A percentile compares a stretch with the other conserved stretches of the same genome.
Evolutionary conservation across 331 rosid species (phyloP).

Genomic region (Pyrus hybrid): DNA sequence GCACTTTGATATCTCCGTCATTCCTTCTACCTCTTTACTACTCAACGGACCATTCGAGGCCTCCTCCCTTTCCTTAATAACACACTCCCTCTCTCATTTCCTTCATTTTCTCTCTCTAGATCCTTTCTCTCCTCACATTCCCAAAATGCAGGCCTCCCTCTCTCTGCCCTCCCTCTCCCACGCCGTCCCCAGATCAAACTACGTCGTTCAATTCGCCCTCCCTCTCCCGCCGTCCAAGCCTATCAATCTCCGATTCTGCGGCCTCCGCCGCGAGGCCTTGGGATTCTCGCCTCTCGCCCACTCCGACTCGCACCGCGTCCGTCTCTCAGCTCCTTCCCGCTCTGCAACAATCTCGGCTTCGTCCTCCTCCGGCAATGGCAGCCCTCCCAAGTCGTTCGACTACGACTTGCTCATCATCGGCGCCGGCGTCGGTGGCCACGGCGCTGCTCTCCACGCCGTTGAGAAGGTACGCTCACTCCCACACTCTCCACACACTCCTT

Average conservation of each 20-base stretch:
- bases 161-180: slow-evolving; percentile 47
- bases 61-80: neutral
- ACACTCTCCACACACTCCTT: neutral
- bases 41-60: slow-evolving; percentile 67
- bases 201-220: slow-evolving; percentile 15
- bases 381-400: slow-evolving; percentile 59
- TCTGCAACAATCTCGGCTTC: slow-evolving; percentile 14
- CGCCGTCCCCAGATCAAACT: slow-evolving; percentile 43
- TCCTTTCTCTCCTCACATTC: neutral
- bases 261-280: slow-evolving; percentile 61
- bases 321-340: slow-evolving; percentile 14
- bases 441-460: slow-evolving; percentile 97
- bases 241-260: slow-evolving; percentile 75
- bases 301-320: slow-evolving; percentile 14
- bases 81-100: neutral
- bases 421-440: slow-evolving; percentile 98
- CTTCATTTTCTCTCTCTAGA: neutral
- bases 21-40: neutral
- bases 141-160: slow-evolving; percentile 71
- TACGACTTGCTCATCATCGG: slow-evolving; percentile 89
- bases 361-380: slow-evolving; percentile 51
- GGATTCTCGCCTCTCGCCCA: slow-evolving; percentile 36
- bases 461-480: slow-evolving; percentile 51
- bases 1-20: slow-evolving; percentile 76
- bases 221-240: slow-evolving; percentile 23